Evolutionary conservation across 148 eudicot species (phyloP).

Genomic region (Persicaria tinctoria): DNA sequence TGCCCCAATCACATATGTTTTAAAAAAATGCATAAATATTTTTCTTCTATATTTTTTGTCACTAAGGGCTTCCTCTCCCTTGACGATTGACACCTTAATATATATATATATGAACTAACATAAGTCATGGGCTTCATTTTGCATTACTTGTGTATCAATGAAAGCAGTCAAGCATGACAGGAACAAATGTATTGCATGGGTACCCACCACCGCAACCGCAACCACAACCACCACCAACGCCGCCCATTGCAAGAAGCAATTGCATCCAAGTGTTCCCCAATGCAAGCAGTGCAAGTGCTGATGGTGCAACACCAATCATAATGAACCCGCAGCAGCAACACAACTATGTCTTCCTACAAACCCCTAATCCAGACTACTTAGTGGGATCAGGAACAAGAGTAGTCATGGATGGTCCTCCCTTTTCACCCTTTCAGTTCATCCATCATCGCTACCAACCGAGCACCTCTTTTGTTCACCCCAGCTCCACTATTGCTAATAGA

Average conservation of each 20-base stretch:
- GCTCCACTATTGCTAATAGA: neutral
- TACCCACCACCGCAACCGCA: neutral
- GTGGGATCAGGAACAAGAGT: neutral
- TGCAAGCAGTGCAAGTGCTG: too few species aligned
- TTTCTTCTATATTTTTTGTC: too few species aligned
- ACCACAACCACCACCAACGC: neutral
- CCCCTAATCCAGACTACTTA: neutral
- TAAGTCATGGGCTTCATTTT: neutral
- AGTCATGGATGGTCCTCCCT: neutral
- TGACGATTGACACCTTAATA: too few species aligned
- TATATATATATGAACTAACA: neutral
- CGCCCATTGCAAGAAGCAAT: neutral
- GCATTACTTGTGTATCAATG: neutral
- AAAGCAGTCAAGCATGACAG: neutral
- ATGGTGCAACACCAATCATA: neutral
- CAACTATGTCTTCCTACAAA: conserved; percentile 5
- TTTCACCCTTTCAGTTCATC: neutral
- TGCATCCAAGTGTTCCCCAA: neutral
- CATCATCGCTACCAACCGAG: neutral
- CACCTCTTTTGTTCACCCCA: neutral
- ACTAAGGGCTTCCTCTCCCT: too few species aligned
- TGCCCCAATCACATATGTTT: too few species aligned
- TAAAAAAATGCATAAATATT: too few species aligned
- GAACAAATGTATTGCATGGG: neutral
- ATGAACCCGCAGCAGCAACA: neutral